Base-by-base conservation (phyloP, 139 green algal genomes). In the Volvox reticuliferus region DNA sequence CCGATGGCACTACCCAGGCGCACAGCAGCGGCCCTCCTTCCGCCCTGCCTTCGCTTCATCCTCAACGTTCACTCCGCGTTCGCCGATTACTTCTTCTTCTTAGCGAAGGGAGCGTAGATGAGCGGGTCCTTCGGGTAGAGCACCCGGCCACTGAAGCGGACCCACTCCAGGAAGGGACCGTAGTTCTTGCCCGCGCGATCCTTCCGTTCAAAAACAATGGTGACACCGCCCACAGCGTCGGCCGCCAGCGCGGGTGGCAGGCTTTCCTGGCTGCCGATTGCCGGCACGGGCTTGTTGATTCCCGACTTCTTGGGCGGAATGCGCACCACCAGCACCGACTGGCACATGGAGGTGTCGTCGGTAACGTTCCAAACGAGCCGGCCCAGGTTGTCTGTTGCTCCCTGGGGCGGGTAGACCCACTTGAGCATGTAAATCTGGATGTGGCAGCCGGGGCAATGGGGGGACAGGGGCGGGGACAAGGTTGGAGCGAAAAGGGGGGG, bases 81-180 rank as follows among this genome's bases (percentile, higher is more conserved):
- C 44, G 9, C 44, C 67, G 24, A 35, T 79, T 79, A 79, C 71
- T 79, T 79, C 21, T 79, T 79, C 30, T 30, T 79, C 32, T 30
- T 79, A 35, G 71, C 71, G 71, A n/a, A 79, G 14, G 71, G 32
- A 35, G 71, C 28, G 21, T 32, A 87, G 28, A 77, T 35, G 17
- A 0, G 22, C 13, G 62, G 28, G 30, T 76, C 30, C 16, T 16
- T 22, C 0, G 81, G 81, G 81, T 87, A 87, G 14, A 87, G 81
- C 18, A 87, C 81, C 0, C 81, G 81, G 81, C 81, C 81, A 16
- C 32, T 20, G 32, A 87, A 76, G 18, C 62, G 61, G n/a, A 87
- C 61, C 61, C 61, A 87, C 81, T 87, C 81, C 30, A 87, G 81
- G 81, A 87, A 87, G 30, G 81, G 81, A 63, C 81, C 81, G 30